Evolutionary conservation across 202 grass and related monocot species (phyloP), one percentile per base, ranked within the genome.

Genomic region (Saccharum hybrid): DNA sequence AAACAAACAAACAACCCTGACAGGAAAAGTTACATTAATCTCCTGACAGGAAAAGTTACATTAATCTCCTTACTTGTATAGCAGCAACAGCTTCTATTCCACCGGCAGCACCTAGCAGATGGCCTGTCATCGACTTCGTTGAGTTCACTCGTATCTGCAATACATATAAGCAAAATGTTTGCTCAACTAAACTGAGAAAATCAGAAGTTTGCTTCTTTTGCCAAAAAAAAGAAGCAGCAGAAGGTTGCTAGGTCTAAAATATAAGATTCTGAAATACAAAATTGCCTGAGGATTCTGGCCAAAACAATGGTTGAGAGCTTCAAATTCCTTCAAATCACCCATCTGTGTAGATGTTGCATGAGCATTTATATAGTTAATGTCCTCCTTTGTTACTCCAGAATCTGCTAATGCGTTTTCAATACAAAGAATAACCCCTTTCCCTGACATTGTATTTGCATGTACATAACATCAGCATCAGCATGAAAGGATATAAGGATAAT

Each of bases 311-410:
- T 77, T 69, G 12, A 99, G 89, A 66, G 96, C 93, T 89, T 96
- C 86, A 83, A 94, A 96, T 88, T 99, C 96, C 75, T 94, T 96
- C 82, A 99, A 83, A 89, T 99, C 96, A 74, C 96, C 96, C 90
- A 89, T 71, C 43, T 62, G 89, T 2, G 93, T 99, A 75, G 93
- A 99, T 87, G 96, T 94, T 90, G 96, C 96, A 94, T 99, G 96
- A 65, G 96, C 96, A 91, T 99, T 99, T 74, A 99, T 80, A 74
- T 99, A 99, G 79, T 99, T 99, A 73, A 96, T 69, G 71, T 94
- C 93, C 82, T 99, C 88, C 86, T 79, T 99, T 71, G 40, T 41
- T 88, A 96, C 88, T 74, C 93, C 93, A 56, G 91, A 88, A 88
- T 94, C 89, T 88, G 83, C 82, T 74, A 99, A 81, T 88, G 97